Base-by-base conservation (phyloP, 2,329 filamentous ascomycete species). In the Penicillium fuscoglaucum region DNA sequence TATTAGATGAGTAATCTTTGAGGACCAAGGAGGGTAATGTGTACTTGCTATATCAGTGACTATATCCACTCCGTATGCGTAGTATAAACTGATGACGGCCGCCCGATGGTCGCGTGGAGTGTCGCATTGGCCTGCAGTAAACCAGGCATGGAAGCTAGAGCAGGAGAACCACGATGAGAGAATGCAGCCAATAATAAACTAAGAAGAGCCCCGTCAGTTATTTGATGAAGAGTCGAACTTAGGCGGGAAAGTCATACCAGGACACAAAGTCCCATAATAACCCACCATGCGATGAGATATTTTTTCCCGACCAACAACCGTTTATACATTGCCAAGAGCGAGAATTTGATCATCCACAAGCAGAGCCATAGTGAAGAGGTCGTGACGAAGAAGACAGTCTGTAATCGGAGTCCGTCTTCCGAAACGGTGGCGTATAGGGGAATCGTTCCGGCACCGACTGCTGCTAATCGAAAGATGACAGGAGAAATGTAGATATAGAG, bases 271-370 rank as follows among this genome's bases (percentile, higher is more conserved):
- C 65, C 55, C 28, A 74, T 24, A 2, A 76, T 69, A 6, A 55
- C 63, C 76, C 75, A 79, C 46, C 74, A 64, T 29, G 63, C 70
- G 26, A 70, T 65, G 39, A 76, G 74, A 3, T 67, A 60, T 2
- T 62, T 66, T 17, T 76, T 63, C 1, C 74, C 74, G 8, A 58
- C 60, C 50, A 78, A 63, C 17, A 78, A 61, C 24, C 72, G 69
- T 45, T 73, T 73, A 61, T 78, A 78, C 45, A 79, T 68, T 17
- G 72, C 67, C 50, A 79, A 65, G 35, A 79, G 64, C 6, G 72
- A 74, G 24, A 76, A 69, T 59, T 79, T 79, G 52, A 77, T 72
- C 37, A 73, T 67, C 74, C 74, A 78, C 6, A 79, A 67, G 19
- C 70, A 71, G 7, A 71, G 59, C 74, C 76, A 78, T 50, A 76